Percentiles rank a stretch among this genome's conserved stretches.
Evolutionary conservation across 805 yeast species (phyloP).

Genomic region (Clavispora carvajalis): DNA sequence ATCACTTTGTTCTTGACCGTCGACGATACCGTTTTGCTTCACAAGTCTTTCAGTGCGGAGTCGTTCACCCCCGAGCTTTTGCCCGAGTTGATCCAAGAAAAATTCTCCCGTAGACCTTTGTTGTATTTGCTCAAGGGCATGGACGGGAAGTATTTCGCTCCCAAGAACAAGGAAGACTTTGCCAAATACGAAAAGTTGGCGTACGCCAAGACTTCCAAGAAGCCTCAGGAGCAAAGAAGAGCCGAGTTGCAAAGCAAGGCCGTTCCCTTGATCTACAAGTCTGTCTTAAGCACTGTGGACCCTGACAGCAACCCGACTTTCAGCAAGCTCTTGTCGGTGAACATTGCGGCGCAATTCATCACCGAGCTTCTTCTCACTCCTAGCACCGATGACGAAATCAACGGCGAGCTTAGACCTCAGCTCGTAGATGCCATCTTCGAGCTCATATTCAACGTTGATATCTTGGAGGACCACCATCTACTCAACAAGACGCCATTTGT

Average conservation of each 20-base stretch:
- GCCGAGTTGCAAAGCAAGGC: conserved; percentile 60
- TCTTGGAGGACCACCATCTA: conserved; percentile 61
- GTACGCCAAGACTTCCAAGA: conserved; percentile 67
- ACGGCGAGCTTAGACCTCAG: conserved; percentile 35
- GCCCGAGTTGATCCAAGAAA: conserved; percentile 55
- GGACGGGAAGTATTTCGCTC: conserved; percentile 78
- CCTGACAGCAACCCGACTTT: conserved; percentile 38
- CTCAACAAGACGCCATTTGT: conserved; percentile 64
- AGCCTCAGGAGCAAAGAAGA: conserved; percentile 74
- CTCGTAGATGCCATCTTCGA: conserved; percentile 54
- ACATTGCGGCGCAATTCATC: conserved; percentile 78
- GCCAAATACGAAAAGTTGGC: conserved; percentile 53
- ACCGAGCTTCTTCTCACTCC: conserved; percentile 67
- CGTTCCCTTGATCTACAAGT: conserved; percentile 57
- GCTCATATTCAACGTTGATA: conserved; percentile 57
- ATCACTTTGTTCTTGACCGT: conserved; percentile 77
- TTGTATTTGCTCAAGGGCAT: conserved; percentile 73
- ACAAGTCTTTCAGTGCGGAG: conserved; percentile 65
- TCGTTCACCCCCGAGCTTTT: conserved; percentile 43
- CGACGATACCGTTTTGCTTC: conserved; percentile 85
- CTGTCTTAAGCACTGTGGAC: conserved; percentile 33
- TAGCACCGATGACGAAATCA: conserved; percentile 37
- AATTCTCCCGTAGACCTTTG: conserved; percentile 85
- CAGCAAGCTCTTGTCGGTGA: conserved; percentile 51
- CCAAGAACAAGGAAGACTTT: conserved; percentile 56